Evolutionary conservation across 164 flowering plant species (phyloP).

Genomic region (Stephania cephalantha): DNA sequence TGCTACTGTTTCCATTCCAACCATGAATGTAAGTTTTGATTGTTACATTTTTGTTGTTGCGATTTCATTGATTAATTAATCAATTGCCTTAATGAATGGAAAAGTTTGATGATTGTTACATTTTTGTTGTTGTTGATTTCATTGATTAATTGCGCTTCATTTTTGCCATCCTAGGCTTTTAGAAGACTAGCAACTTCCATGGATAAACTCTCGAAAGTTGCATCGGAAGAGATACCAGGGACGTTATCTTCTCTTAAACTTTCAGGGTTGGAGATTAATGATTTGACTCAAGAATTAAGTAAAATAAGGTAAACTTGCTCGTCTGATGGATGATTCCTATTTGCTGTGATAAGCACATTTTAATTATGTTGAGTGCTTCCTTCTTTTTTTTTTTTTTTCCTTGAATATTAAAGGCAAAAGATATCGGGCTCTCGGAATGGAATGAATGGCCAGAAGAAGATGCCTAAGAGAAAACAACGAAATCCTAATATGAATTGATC

Average conservation of each 20-base stretch:
- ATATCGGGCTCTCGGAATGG: constrained; percentile 20
- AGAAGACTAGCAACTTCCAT: constrained; percentile 20
- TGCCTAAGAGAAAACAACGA: constrained; percentile 7
- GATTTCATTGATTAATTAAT: constrained; percentile 1
- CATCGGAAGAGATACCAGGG: constrained; percentile 29
- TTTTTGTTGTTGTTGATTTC: background rate
- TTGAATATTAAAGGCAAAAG: constrained; percentile 25
- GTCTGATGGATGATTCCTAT: background rate
- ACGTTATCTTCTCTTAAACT: constrained; percentile 29
- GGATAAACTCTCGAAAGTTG: constrained; percentile 26
- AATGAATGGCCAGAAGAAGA: constrained; percentile 12
- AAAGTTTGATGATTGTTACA: constrained; percentile 11
- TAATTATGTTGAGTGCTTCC: background rate
- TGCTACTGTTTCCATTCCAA: constrained; percentile 24
- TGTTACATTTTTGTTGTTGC: background rate
- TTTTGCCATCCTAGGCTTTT: constrained; percentile 16
- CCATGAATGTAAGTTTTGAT: constrained; percentile 19
- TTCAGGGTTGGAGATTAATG: constrained; percentile 29
- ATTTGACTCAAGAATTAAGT: constrained; percentile 25
- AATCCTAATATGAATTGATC: constrained; percentile 14
- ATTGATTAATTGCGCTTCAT: background rate
- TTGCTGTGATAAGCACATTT: background rate
- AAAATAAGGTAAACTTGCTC: constrained; percentile 17
- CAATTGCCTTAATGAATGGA: too few species aligned
- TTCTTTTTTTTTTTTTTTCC: constrained; percentile 12